These are phyloP conservation scores for Lachnellula willkommii DNA, from an alignment of 2,329 filamentous ascomycete genomes.

Conservation along the genomic window DNA sequence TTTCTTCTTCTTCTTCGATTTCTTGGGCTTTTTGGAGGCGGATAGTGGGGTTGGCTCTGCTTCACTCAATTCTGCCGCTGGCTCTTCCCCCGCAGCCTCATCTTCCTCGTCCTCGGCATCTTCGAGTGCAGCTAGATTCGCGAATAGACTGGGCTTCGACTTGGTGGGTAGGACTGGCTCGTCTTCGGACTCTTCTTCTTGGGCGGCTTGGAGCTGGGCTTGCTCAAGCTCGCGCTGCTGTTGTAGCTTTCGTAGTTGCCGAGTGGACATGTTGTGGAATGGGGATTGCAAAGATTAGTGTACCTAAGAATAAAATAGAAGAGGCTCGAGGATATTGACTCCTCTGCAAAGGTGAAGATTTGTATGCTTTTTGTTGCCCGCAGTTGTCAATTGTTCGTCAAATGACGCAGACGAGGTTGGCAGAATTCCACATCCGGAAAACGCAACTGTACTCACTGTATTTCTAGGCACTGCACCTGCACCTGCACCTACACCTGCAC, in stretches of 20 bases:
- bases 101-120: constrained; percentile 31
- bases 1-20: constrained; percentile 58
- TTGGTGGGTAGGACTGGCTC: constrained; percentile 29
- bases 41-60: constrained; percentile 30
- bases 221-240: constrained; percentile 31
- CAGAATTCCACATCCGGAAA: constrained; percentile 9
- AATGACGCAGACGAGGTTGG: constrained; percentile 23
- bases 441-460: neutral
- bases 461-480: too few species aligned
- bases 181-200: constrained; percentile 29
- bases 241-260: constrained; percentile 33
- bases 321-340: neutral
- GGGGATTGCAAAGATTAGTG: neutral
- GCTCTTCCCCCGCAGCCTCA: constrained; percentile 30
- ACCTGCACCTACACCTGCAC: too few species aligned
- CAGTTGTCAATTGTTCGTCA: constrained; percentile 30
- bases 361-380: constrained; percentile 7
- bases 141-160: constrained; percentile 48
- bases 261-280: constrained; percentile 28
- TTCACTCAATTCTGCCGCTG: constrained; percentile 26
- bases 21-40: constrained; percentile 46
- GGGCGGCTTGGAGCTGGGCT: constrained; percentile 18
- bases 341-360: neutral
- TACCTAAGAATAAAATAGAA: neutral
- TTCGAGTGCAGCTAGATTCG: constrained; percentile 44